Conservation (phyloP, 2,329 filamentous ascomycete genomes). For the Epichloe gansuensis region DNA sequence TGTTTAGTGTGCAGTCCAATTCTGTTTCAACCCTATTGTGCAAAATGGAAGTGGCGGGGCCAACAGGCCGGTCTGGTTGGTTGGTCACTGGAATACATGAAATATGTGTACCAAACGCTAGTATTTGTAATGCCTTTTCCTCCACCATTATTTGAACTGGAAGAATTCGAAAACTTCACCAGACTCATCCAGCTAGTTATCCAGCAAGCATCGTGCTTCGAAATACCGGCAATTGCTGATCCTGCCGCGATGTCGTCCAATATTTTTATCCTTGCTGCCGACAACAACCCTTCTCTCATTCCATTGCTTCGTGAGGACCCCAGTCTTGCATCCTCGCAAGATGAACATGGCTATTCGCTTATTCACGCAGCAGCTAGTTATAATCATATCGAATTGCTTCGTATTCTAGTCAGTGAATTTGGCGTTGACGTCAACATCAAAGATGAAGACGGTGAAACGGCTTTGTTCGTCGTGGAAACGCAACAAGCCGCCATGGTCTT, state of each 20-base stretch:
- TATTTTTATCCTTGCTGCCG: constrained; percentile 65
- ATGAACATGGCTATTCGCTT: constrained; percentile 87
- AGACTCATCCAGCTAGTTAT: no score
- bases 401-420: constrained; percentile 62
- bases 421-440: constrained; percentile 65
- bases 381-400: constrained; percentile 70
- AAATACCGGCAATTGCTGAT: not conserved
- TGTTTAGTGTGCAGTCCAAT: no score
- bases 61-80: no score
- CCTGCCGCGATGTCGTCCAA: constrained; percentile 31
- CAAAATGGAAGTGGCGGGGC: no score
- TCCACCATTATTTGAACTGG: no score
- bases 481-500: constrained; percentile 64
- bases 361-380: constrained; percentile 90
- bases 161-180: no score
- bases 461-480: constrained; percentile 85
- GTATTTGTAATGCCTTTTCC: no score
- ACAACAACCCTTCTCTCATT: constrained; percentile 63
- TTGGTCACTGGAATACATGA: no score
- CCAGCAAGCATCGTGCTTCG: no score
- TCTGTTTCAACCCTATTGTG: no score
- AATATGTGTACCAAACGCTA: no score
- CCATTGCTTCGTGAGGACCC: constrained; percentile 62
- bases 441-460: constrained; percentile 87
- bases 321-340: constrained; percentile 64